Evolutionary conservation across 768 basidiomycete genomes (phyloP).

Genomic region (Sarcomyxa edulis): DNA sequence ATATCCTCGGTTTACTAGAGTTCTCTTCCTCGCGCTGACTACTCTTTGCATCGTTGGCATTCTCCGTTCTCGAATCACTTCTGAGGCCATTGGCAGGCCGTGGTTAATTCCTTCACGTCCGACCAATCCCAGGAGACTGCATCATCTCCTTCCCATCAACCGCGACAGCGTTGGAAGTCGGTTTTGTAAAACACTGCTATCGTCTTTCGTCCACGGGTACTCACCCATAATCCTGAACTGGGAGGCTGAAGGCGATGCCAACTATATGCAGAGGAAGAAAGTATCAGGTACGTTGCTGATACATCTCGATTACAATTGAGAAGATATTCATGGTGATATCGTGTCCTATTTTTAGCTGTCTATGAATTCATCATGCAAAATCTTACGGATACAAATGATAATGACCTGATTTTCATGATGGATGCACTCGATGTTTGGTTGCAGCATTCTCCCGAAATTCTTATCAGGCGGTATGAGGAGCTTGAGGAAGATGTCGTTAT

Average conservation of each 20-base stretch:
- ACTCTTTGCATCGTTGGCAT: no score
- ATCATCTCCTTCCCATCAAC: conserved; percentile 5
- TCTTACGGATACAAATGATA: neutral
- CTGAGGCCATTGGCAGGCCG: no score
- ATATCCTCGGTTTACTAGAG: no score
- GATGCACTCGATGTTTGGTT: conserved; percentile 11
- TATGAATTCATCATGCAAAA: conserved; percentile 4
- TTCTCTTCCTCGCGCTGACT: no score
- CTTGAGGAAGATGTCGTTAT: conserved; percentile 5
- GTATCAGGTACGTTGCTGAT: conserved; percentile 7
- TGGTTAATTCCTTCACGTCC: no score
- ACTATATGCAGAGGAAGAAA: conserved; percentile 10
- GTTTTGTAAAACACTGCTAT: conserved; percentile 11
- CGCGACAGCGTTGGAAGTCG: neutral
- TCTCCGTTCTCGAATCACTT: no score
- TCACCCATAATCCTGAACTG: conserved; percentile 10
- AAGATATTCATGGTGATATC: neutral
- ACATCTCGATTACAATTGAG: neutral
- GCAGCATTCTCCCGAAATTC: conserved; percentile 7
- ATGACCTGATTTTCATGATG: conserved; percentile 11
- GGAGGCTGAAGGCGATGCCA: conserved; percentile 8
- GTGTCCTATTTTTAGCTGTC: conserved; percentile 4
- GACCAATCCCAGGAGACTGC: no score
- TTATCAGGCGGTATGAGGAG: conserved; percentile 8
- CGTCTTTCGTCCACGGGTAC: conserved; percentile 9